Conservation (phyloP, 768 basidiomycete species). For the Suillus lakei region DNA sequence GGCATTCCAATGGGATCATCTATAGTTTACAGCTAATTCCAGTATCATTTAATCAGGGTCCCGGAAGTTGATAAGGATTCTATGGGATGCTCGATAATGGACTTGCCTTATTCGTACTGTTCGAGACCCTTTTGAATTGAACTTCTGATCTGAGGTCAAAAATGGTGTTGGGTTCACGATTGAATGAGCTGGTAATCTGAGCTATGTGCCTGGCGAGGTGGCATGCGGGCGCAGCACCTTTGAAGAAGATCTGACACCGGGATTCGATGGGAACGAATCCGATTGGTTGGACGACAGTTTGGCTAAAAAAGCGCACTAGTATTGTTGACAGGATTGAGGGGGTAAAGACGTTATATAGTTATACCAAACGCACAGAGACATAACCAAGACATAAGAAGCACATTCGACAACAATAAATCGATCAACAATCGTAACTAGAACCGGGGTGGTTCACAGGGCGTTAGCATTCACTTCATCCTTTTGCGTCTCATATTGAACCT, state of each 20-base stretch:
- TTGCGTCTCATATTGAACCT: slow-evolving; percentile 32
- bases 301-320: not conserved
- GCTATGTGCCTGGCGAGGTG: not conserved
- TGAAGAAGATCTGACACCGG: not conserved
- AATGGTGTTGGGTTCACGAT: slow-evolving; percentile 2
- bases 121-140: slow-evolving; percentile 32
- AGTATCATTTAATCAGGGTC: slow-evolving; percentile 32
- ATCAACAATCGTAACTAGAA: not conserved
- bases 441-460: not conserved
- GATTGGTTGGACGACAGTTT: not conserved
- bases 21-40: slow-evolving; percentile 44
- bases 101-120: slow-evolving; percentile 41
- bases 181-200: not conserved
- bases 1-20: slow-evolving; percentile 58
- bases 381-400: not conserved
- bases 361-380: not conserved
- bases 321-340: not conserved
- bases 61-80: slow-evolving; percentile 28
- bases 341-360: not conserved
- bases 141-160: not conserved
- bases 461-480: slow-evolving; percentile 25
- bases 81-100: slow-evolving; percentile 39
- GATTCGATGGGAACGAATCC: not conserved
- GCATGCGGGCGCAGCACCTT: not conserved
- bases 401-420: slow-evolving; percentile 6